Percentiles rank a stretch among this genome's conserved stretches.
These are phyloP conservation scores for Elongisporangium prolatum DNA, from an alignment of 352 stramenopile genomes.

Conservation along the genomic window DNA sequence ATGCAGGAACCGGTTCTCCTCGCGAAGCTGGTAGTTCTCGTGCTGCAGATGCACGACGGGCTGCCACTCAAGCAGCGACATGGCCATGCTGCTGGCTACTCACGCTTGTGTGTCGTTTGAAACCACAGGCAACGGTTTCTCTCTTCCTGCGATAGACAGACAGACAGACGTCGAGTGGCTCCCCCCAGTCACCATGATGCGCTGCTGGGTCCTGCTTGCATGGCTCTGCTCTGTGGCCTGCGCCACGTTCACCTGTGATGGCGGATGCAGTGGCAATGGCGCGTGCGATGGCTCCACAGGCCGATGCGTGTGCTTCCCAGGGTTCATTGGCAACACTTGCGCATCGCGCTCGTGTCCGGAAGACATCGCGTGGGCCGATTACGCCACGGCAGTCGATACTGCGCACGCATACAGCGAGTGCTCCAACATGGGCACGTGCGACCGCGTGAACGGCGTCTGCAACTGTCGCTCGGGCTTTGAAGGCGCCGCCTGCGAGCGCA, in stretches of 20 bases:
- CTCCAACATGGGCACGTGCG: conserved; percentile 79
- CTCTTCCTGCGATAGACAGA: neutral
- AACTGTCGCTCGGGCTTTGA: conserved; percentile 56
- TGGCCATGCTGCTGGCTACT: neutral
- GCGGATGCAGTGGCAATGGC: conserved; percentile 83
- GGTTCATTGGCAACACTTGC: conserved; percentile 68
- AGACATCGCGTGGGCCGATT: conserved; percentile 57
- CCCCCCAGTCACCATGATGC: neutral
- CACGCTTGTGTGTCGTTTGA: neutral
- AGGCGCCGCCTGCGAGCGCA: conserved; percentile 70
- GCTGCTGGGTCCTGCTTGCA: neutral
- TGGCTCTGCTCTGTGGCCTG: neutral
- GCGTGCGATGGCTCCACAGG: conserved; percentile 48
- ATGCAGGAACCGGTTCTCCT: conserved; percentile 44
- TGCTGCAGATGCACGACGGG: conserved; percentile 54
- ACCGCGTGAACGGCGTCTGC: conserved; percentile 61
- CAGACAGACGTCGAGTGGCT: neutral
- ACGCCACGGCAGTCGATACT: conserved; percentile 36
- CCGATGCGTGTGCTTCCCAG: conserved; percentile 76
- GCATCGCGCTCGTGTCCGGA: conserved; percentile 43
- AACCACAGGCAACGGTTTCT: neutral
- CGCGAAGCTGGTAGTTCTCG: conserved; percentile 59
- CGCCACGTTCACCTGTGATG: conserved; percentile 42
- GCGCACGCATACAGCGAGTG: conserved; percentile 85
- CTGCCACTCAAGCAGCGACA: conserved; percentile 41